phyloP scores from a whole-genome alignment of 2,329 filamentous ascomycete genomes.

The Spiromastix sp. region DNA sequence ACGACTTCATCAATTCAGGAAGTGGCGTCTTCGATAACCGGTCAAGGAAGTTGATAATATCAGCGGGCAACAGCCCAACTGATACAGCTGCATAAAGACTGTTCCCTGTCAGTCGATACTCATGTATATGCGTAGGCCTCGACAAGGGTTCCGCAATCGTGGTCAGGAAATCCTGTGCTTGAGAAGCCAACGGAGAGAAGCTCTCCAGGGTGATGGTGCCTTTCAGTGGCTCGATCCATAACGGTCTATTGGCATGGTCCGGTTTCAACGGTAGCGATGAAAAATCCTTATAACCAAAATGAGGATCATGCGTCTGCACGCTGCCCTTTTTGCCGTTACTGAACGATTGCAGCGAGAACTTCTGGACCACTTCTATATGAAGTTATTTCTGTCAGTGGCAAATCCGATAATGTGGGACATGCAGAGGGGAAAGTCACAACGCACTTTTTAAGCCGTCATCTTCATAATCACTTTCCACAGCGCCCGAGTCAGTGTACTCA shows the following conservation, averaged over 20 bases:
- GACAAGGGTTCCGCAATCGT: slow-evolving; percentile 92
- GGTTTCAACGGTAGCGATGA: slow-evolving; percentile 73
- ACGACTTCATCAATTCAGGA: slow-evolving; percentile 67
- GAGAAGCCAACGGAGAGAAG: slow-evolving; percentile 76
- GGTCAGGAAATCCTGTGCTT: slow-evolving; percentile 89
- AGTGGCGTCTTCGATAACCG: slow-evolving; percentile 81
- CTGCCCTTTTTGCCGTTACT: slow-evolving; percentile 35
- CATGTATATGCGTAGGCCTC: slow-evolving; percentile 80
- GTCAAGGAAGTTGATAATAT: slow-evolving; percentile 84
- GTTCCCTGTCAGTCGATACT: slow-evolving; percentile 84
- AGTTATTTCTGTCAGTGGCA: slow-evolving; percentile 11
- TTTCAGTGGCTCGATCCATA: slow-evolving; percentile 86
- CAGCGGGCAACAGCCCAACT: slow-evolving; percentile 77
- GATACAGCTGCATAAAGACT: slow-evolving; percentile 93
- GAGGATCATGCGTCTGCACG: slow-evolving; percentile 38
- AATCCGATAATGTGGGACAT: not conserved
- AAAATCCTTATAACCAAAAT: slow-evolving; percentile 62
- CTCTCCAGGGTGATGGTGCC: slow-evolving; percentile 88
- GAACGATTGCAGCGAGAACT: slow-evolving; percentile 44
- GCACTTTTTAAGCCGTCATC: slow-evolving; percentile 36
- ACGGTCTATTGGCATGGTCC: slow-evolving; percentile 78
- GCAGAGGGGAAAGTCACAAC: too few species aligned
- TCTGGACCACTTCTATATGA: slow-evolving; percentile 37
- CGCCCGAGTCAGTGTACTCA: slow-evolving; percentile 46
- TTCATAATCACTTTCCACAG: slow-evolving; percentile 38